phyloP scores from a whole-genome alignment of 176 grass and related monocot genomes.

The Carex pumila region DNA sequence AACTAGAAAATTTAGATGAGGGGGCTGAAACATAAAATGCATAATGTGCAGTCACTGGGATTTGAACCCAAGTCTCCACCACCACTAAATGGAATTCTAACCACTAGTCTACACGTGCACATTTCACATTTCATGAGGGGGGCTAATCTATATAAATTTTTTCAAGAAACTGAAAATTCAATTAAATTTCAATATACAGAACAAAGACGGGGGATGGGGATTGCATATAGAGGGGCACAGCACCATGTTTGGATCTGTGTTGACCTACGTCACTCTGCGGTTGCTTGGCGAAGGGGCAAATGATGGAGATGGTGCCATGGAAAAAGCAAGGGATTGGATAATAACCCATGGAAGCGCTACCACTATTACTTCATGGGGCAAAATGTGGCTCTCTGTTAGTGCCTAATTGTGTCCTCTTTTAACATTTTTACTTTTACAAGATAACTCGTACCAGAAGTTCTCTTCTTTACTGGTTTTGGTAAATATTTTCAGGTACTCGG shows the following conservation, averaged over 20 bases:
- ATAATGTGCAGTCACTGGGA: no score
- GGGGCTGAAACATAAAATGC: no score
- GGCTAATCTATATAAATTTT: no score
- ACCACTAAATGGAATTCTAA: no score
- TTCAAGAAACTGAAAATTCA: no score
- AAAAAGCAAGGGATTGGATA: slow-evolving; percentile 79
- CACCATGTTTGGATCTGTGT: slow-evolving; percentile 89
- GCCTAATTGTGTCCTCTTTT: neutral
- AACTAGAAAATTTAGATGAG: no score
- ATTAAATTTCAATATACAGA: slow-evolving; percentile 25
- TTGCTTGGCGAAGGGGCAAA: slow-evolving; percentile 72
- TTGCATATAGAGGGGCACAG: slow-evolving; percentile 86
- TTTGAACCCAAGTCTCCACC: no score
- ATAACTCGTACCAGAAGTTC: neutral
- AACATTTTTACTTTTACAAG: slow-evolving; percentile 6
- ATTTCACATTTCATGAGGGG: no score
- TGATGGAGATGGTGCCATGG: slow-evolving; percentile 70
- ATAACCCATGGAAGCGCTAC: slow-evolving; percentile 82
- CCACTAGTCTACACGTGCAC: no score
- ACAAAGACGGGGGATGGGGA: slow-evolving; percentile 91
- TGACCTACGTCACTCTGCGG: slow-evolving; percentile 79
- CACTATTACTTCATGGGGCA: slow-evolving; percentile 86
- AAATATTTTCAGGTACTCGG: slow-evolving; percentile 68
- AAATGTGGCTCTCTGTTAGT: slow-evolving; percentile 86
- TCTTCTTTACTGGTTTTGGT: neutral